Percentiles rank a stretch among this genome's conserved stretches.
Conservation (phyloP, 495 filamentous ascomycete species). For the Penicillium lividum region DNA sequence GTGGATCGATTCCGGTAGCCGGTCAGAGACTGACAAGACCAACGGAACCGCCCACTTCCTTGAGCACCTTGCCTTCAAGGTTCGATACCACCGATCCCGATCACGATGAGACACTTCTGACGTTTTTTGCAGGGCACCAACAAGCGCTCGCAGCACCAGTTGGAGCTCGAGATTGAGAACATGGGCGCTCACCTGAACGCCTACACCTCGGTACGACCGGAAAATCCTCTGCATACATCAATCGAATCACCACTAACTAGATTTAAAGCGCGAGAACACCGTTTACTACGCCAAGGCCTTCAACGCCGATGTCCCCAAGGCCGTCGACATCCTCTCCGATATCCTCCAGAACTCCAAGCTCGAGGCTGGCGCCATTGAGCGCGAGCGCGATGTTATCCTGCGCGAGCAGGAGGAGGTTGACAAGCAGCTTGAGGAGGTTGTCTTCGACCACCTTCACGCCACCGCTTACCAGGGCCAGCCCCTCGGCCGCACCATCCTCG, state of each 20-base stretch:
- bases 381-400: constrained; percentile 96
- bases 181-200: constrained; percentile 99
- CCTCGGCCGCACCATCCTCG: constrained; percentile 95
- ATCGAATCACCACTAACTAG: constrained; percentile 34
- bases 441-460: constrained; percentile 98
- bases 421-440: constrained; percentile 98
- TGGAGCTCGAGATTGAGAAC: constrained; percentile 99
- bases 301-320: constrained; percentile 92
- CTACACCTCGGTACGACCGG: constrained; percentile 89
- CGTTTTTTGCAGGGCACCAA: constrained; percentile 70
- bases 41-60: constrained; percentile 99
- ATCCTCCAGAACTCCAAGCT: constrained; percentile 99
- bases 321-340: constrained; percentile 96
- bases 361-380: constrained; percentile 87
- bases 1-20: constrained; percentile 98
- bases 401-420: constrained; percentile 99
- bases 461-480: constrained; percentile 96
- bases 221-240: constrained; percentile 18
- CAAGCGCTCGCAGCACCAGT: constrained; percentile 89
- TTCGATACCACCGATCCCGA: constrained; percentile 31
- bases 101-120: constrained; percentile 19
- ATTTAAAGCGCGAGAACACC: constrained; percentile 86
- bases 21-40: constrained; percentile 96
- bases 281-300: constrained; percentile 99
- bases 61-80: constrained; percentile 99